A percentile compares a stretch with the other conserved stretches of the same genome.
These are phyloP conservation scores for Stylonectria norvegica DNA, from an alignment of 2,329 filamentous ascomycete species.

Conservation along the genomic window DNA sequence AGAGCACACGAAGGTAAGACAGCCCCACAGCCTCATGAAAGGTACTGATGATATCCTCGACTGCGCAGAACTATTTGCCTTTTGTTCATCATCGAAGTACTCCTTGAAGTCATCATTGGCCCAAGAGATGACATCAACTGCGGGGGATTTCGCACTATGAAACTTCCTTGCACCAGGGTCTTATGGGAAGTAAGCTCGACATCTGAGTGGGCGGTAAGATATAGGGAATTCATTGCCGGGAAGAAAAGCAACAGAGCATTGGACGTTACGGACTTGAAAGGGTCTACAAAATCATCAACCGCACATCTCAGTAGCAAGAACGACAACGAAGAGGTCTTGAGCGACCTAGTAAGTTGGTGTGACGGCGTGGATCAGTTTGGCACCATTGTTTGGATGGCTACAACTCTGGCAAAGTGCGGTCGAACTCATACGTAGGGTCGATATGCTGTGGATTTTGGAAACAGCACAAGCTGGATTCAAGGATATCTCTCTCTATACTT, in stretches of 20 bases:
- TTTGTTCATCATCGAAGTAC: conserved; percentile 12
- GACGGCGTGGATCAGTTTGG: conserved; percentile 10
- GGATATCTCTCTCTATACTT: too few species aligned
- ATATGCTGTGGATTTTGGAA: too few species aligned
- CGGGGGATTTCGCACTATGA: conserved; percentile 3
- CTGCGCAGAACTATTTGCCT: conserved; percentile 9
- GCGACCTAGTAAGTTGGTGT: conserved; percentile 8
- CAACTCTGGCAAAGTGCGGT: conserved; percentile 1
- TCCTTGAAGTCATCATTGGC: conserved; percentile 13
- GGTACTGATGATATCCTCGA: neutral
- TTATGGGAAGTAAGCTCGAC: conserved; percentile 14
- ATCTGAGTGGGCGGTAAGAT: conserved; percentile 7
- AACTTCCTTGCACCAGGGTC: conserved; percentile 18
- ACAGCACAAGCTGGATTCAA: too few species aligned
- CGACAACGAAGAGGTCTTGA: neutral
- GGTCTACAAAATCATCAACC: neutral
- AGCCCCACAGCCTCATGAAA: neutral
- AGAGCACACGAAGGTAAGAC: conserved; percentile 12
- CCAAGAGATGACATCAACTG: conserved; percentile 1
- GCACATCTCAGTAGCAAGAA: neutral
- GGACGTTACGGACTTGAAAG: neutral
- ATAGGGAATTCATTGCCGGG: neutral
- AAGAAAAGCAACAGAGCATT: neutral
- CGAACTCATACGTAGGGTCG: too few species aligned
- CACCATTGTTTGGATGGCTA: conserved; percentile 10